Base-by-base conservation (phyloP, 2,329 filamentous ascomycete species). In the Trichoderma harzianum region DNA sequence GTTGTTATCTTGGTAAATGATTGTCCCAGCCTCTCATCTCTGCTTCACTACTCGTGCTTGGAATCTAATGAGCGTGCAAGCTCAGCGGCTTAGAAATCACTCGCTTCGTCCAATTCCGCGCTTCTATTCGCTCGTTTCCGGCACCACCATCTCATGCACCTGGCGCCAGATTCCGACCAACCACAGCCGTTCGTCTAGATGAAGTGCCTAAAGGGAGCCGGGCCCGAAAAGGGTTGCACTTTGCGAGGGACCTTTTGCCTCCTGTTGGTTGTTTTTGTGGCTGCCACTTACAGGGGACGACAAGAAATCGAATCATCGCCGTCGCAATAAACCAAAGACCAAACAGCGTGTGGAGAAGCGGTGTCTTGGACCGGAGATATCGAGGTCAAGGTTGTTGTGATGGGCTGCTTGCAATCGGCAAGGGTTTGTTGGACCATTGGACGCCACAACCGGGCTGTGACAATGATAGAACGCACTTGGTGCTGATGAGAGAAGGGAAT, bases 391-490 rank as follows among this genome's bases (percentile, higher is more conserved):
- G 51, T 24, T 57, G 55, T 12, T 26, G 67, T 62, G 67, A 69
- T 69, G 57, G 21, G 28, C 28, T 62, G 57, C 67, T 51, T 61
- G n/a, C 28, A 34, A 69, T 62, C 39, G 67, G 57, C 67, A 69
- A 69, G 66, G 66, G 66, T 61, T 51, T 61, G 66, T 57, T 69
- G 66, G 66, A 69, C 66, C 66, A 61, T 61, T 51, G 26, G 57
- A 58, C 55, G 53, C 34, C 34, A 39, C 55, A n/a, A 43, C 39
- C 16, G 57, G 67, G 28, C 67, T 62, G 67, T 69, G 67, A 69
- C 57, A 51, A 18, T 8, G 28, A 62, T 36, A 36, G 51, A 58
- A 32, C 26, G 26, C 61, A 47, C 61, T 53, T 51, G 36, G 47
- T 36, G 63, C 63, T 53, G 43, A 51, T 51, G 43, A 6, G 10